Percentiles rank a stretch among this genome's conserved stretches.
Evolutionary conservation across 2,329 filamentous ascomycete species (phyloP).

Genomic region (Zasmidium angulare): DNA sequence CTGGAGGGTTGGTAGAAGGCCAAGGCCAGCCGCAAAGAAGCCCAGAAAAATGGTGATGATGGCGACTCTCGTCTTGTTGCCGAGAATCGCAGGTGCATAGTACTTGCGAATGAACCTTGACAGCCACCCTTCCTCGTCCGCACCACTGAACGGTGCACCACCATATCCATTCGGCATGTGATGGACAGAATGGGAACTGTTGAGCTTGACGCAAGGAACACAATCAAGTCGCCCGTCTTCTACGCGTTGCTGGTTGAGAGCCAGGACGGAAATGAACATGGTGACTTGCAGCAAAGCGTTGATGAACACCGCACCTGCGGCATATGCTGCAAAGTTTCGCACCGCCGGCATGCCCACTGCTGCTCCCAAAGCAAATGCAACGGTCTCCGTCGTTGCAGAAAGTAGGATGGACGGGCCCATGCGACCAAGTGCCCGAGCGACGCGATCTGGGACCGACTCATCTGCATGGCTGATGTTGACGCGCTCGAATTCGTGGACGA

Average conservation of each 20-base stretch:
- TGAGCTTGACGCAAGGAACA: constrained; percentile 83
- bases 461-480: constrained; percentile 92
- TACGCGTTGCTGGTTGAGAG: constrained; percentile 86
- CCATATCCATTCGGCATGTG: constrained; percentile 60
- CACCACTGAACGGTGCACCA: constrained; percentile 64
- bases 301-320: constrained; percentile 92
- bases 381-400: constrained; percentile 90
- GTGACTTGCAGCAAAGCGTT: constrained; percentile 97
- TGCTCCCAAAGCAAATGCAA: constrained; percentile 86
- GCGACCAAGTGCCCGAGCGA: constrained; percentile 84
- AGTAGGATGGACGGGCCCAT: constrained; percentile 97
- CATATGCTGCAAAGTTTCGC: constrained; percentile 94
- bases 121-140: constrained; percentile 78
- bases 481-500: constrained; percentile 96
- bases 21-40: constrained; percentile 79
- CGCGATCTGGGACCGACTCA: constrained; percentile 78
- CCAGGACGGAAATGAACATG: constrained; percentile 90
- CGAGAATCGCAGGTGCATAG: constrained; percentile 80
- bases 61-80: constrained; percentile 73
- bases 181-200: constrained; percentile 68
- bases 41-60: constrained; percentile 83
- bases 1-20: constrained; percentile 78
- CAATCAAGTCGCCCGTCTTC: constrained; percentile 89
- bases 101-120: constrained; percentile 86
- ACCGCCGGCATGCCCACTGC: constrained; percentile 98